These are phyloP conservation scores for Populus trichocarpa DNA, from an alignment of 441 rosid genomes.

Conservation along the genomic window DNA sequence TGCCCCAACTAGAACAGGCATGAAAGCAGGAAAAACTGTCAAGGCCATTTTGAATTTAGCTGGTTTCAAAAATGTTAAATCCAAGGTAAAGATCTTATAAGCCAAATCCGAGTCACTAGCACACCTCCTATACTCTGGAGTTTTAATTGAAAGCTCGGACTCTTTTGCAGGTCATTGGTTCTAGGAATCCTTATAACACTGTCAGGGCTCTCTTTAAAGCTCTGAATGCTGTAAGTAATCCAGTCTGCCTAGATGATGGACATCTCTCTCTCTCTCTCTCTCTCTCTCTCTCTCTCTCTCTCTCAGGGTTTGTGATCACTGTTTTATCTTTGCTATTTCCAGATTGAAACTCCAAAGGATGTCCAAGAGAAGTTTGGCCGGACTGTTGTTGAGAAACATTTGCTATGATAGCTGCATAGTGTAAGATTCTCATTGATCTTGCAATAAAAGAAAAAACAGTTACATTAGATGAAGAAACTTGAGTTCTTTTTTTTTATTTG, in stretches of 20 bases:
- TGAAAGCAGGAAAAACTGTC: slow-evolving; percentile 88
- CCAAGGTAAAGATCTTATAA: slow-evolving; percentile 54
- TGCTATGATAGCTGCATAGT: slow-evolving; percentile 35
- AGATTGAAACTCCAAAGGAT: slow-evolving; percentile 95
- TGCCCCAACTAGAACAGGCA: slow-evolving; percentile 75
- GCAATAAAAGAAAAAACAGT: not conserved
- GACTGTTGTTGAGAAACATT: slow-evolving; percentile 81
- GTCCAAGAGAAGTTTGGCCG: slow-evolving; percentile 90
- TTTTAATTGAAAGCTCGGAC: slow-evolving; percentile 1
- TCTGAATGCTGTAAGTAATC: slow-evolving; percentile 73
- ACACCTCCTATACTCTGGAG: not conserved
- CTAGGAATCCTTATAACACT: slow-evolving; percentile 90
- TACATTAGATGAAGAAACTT: not conserved
- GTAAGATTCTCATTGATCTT: not conserved
- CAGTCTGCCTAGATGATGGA: not conserved
- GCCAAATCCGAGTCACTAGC: not conserved
- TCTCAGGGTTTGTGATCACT: not conserved
- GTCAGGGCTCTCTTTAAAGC: slow-evolving; percentile 89
- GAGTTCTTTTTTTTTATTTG: not conserved
- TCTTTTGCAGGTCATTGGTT: slow-evolving; percentile 65
- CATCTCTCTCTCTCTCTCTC: not conserved
- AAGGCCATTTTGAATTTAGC: slow-evolving; percentile 71
- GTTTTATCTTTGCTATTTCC: slow-evolving; percentile 7
- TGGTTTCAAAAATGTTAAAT: slow-evolving; percentile 87
- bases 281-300: not conserved